Conservation (phyloP, 2,329 filamentous ascomycete genomes). For the Fusarium torulosum region DNA sequence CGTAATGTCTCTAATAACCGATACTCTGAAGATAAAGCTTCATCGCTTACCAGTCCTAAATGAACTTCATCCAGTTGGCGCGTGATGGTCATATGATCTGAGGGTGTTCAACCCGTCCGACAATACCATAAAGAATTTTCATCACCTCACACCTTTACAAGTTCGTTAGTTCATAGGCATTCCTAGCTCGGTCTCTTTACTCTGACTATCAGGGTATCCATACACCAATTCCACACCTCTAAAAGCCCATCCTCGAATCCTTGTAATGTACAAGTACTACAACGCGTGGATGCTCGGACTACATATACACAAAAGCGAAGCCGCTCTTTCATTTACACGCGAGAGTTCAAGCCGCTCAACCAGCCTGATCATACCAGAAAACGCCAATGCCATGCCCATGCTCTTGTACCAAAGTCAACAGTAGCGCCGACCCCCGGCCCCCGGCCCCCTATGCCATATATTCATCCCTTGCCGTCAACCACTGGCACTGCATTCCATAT, state of each 20-base stretch:
- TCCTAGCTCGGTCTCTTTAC: constrained; percentile 16
- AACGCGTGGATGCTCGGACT: constrained; percentile 37
- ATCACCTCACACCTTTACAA: not conserved
- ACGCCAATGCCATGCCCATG: constrained; percentile 56
- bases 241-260: constrained; percentile 11
- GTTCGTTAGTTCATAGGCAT: constrained; percentile 9
- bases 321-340: constrained; percentile 38
- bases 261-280: constrained; percentile 45
- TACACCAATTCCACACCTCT: constrained; percentile 11
- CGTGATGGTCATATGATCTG: not conserved
- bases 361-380: constrained; percentile 42
- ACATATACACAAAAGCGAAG: constrained; percentile 45
- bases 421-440: constrained; percentile 31
- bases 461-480: constrained; percentile 13
- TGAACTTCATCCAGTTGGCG: not conserved
- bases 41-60: not conserved
- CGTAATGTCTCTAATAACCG: not conserved
- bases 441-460: constrained; percentile 17
- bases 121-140: not conserved
- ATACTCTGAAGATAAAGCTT: not conserved
- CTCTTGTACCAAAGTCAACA: constrained; percentile 44
- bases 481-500: constrained; percentile 19
- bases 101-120: not conserved
- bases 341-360: constrained; percentile 24
- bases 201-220: constrained; percentile 34